Evolutionary conservation across 2,329 filamentous ascomycete species (phyloP).

Genomic region (Plenodomus biglobosus): DNA sequence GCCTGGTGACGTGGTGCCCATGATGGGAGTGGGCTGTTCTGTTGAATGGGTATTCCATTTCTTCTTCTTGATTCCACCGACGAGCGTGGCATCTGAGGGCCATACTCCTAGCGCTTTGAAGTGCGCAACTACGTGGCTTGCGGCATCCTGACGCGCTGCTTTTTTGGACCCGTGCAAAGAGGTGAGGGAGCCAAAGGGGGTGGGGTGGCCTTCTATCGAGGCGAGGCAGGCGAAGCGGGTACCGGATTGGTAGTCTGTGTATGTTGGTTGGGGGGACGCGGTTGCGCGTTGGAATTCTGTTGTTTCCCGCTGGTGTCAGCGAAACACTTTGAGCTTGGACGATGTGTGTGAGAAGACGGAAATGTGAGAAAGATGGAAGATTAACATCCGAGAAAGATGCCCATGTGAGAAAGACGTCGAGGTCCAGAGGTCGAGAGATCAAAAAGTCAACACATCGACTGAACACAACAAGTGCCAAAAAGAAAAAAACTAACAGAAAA

Average conservation of each 20-base stretch:
- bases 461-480: no score
- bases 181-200: conserved; percentile 41
- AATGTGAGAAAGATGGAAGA: no score
- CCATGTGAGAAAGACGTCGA: no score
- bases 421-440: no score
- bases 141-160: conserved; percentile 46
- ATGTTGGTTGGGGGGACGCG: conserved; percentile 35
- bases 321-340: neutral
- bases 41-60: conserved; percentile 13
- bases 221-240: conserved; percentile 36
- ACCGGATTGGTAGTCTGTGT: conserved; percentile 41
- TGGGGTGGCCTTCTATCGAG: conserved; percentile 24
- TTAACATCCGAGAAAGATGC: no score
- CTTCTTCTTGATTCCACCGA: conserved; percentile 39
- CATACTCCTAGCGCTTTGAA: conserved; percentile 42
- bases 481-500: no score
- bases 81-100: conserved; percentile 21
- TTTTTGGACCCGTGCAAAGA: conserved; percentile 45
- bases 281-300: conserved; percentile 35
- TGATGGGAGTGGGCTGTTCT: neutral
- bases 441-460: no score
- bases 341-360: no score
- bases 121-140: conserved; percentile 46
- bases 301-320: neutral
- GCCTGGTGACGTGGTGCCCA: neutral